Percentiles rank a stretch among this genome's conserved stretches.
Conservation (phyloP, 2,329 filamentous ascomycete genomes). For the Amauroascus niger region DNA sequence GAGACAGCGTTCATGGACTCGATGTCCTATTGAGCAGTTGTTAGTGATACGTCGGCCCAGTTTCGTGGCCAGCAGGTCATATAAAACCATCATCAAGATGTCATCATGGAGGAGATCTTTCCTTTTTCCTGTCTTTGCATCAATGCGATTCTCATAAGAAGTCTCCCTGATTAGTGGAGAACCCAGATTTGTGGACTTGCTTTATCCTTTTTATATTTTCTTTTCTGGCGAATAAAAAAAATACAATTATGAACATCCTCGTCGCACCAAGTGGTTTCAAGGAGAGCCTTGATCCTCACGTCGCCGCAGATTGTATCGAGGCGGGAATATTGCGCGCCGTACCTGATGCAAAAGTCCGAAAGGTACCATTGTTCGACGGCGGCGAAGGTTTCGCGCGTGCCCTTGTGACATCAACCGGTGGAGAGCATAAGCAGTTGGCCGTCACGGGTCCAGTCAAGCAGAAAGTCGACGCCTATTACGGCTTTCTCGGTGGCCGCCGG, state of each 20-base stretch:
- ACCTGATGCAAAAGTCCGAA: constrained; percentile 36
- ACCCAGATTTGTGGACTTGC: not conserved
- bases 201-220: not conserved
- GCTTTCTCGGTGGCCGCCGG: constrained; percentile 32
- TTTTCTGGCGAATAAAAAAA: not conserved
- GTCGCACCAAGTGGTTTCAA: constrained; percentile 48
- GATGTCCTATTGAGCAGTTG: not conserved
- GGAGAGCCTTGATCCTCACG: constrained; percentile 42
- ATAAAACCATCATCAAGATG: not conserved
- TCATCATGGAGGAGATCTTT: not conserved
- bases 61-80: not conserved
- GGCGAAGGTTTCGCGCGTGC: constrained; percentile 45
- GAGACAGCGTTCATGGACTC: not conserved
- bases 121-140: not conserved
- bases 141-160: not conserved
- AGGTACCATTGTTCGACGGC: constrained; percentile 45
- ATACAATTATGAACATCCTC: constrained; percentile 29
- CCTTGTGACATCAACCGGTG: constrained; percentile 38
- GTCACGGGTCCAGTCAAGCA: constrained; percentile 41
- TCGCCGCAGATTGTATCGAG: constrained; percentile 45
- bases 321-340: constrained; percentile 40
- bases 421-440: constrained; percentile 29
- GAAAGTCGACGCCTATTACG: constrained; percentile 39
- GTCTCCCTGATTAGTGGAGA: not conserved
- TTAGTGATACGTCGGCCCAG: not conserved